Base-by-base conservation (phyloP, 495 filamentous ascomycete species). In the Hyphodiscus hymeniophilus region DNA sequence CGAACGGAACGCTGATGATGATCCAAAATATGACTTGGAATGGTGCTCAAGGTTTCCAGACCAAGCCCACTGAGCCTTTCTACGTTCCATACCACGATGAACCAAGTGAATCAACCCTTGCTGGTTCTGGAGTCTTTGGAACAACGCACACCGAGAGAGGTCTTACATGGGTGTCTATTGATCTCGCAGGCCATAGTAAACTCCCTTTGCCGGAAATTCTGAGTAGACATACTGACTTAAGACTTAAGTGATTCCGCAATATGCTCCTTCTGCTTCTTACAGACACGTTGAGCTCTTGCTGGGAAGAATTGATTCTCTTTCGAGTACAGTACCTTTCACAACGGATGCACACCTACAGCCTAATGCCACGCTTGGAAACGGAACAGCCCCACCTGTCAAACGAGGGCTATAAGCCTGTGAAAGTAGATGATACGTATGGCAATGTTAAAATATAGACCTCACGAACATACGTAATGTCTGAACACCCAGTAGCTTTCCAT, bases 21-120 rank as follows among this genome's bases (percentile, higher is more conserved):
- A 83, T 91, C 32, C 85, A 92, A 56, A 90, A 89, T 60, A 87
- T 91, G 85, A 90, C 85, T 0, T 91, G 83, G 82, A 76, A 77
- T 46, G 87, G 87, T 4, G 59, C 60, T 11, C 76, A 81, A 45
- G 87, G 87, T 0, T 90, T 91, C 67, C 71, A 75, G 34, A 55
- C 51, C 11, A 61, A 66, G 1, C 84, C 84, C 0, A 54, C 58
- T 1, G 74, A 76, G 28, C 72, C 75, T 0, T 75, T 89, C 38
- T 82, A 79, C 45, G 80, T 87, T 0, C 85, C 85, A 0, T 79
- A 79, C 43, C 78, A 79, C 45, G 61, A 59, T 35, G 49, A 52
- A 12, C 47, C 38, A 3, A 42, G 26, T 23, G 32, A 43, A 2
- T 48, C 44, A 20, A 47, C 48, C 40, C 21, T 57, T 4, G 67